Base-by-base conservation (phyloP, 768 basidiomycete species). In the Gyrodon lividus region DNA sequence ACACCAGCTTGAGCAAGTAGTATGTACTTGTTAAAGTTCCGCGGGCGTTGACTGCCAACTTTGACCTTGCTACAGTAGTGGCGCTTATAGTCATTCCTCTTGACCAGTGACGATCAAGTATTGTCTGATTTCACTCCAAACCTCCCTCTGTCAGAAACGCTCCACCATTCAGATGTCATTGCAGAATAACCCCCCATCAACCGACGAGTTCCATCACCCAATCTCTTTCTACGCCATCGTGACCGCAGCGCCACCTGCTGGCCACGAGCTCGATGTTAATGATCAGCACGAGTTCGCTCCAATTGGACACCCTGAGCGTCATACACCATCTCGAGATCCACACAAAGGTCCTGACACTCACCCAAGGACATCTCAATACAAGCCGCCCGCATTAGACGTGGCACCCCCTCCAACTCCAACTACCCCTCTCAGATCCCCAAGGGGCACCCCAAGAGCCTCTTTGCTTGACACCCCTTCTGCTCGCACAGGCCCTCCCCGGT, bases 401-500 rank as follows among this genome's bases (percentile, higher is more conserved):
- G 44, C 51, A n/a, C 56, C 57, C 39, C 16, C 35, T n/a, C 17
- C 48, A 4, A 48, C 56, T 28, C 40, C 47, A 39, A 30, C 20
- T n/a, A 57, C 48, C 13, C 24, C 12, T 39, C 23, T 35, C 54
- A 56, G 46, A 9, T 48, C 52, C 13, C 46, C 55, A 1, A 30
- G 24, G 9, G 34, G 26, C 17, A 46, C 48, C 23, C 48, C 56
- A 33, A 17, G 47, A 4, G 10, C 48, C 14, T 34, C 57, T 19
- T 40, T 57, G 2, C 67, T 56, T 30, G 57, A 66, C 43, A 83
- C 84, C 0, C 87, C 88, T 22, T 80, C 85, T 6, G 72, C 73
- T 43, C 75, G 87, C 46, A 89, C 87, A 4, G 88, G 87, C 12
- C 86, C 87, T 28, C 88, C 87, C 4, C 77, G 87, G 35, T 86